These are phyloP conservation scores for Saccharomycopsis hybrid DNA, from an alignment of 1,139 yeast genomes.

Conservation along the genomic window DNA sequence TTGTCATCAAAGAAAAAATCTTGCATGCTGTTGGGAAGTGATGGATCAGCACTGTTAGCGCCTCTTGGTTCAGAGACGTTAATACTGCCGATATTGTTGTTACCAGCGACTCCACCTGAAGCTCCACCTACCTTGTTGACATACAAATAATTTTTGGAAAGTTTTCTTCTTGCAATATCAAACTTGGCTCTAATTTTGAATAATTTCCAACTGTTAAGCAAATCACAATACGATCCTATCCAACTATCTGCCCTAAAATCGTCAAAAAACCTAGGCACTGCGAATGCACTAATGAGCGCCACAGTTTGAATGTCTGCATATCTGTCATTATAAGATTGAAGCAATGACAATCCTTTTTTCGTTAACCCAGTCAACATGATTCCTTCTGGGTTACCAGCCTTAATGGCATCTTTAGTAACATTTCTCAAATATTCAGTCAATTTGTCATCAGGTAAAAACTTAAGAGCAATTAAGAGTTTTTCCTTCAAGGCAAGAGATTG, in stretches of 20 bases:
- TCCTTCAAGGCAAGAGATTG: conserved; percentile 83
- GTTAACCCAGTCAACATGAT: conserved; percentile 85
- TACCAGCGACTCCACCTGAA: neutral
- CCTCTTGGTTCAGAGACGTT: too few species aligned
- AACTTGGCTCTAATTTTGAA: conserved; percentile 75
- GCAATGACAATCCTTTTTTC: conserved; percentile 68
- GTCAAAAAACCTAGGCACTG: conserved; percentile 73
- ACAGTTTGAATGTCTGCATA: conserved; percentile 94
- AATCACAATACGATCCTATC: conserved; percentile 65
- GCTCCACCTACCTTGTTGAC: neutral
- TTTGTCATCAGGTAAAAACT: conserved; percentile 78
- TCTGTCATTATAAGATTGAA: conserved; percentile 83
- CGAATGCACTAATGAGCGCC: conserved; percentile 70
- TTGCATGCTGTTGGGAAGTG: too few species aligned
- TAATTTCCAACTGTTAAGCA: conserved; percentile 80
- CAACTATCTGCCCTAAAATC: conserved; percentile 71
- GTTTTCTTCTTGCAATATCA: conserved; percentile 69
- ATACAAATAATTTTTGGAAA: conserved; percentile 37
- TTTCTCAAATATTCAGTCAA: conserved; percentile 59
- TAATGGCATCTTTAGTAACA: conserved; percentile 64
- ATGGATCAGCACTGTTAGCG: too few species aligned
- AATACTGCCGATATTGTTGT: neutral
- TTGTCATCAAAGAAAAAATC: too few species aligned
- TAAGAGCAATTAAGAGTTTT: conserved; percentile 79
- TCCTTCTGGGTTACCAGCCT: conserved; percentile 85